Base-by-base conservation (phyloP, 441 rosid species). In the Capsella rubella region DNA sequence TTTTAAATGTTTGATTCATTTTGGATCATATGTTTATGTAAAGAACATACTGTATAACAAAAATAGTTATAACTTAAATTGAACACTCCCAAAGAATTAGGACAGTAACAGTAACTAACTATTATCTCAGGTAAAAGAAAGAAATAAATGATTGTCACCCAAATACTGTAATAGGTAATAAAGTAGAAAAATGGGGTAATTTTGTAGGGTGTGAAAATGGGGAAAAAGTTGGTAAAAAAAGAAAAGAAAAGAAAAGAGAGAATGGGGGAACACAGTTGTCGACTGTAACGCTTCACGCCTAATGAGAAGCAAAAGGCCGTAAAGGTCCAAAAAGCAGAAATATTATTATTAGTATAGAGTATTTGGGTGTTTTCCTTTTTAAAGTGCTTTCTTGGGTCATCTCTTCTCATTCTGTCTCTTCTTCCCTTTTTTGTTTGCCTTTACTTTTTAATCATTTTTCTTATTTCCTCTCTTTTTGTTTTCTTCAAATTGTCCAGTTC, bases 221-320 rank as follows among this genome's bases (percentile, higher is more conserved):
- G 9, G 53, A 45, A 51, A 57, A 67, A 61, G 67, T 37, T 4
- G 25, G 56, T 39, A 35, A 53, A 62, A 53, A 56, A 21, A 21
- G 2, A 21, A 21, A 21, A 21, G 25, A 21, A 21, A 21, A 21
- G 25, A 21, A 34, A 1, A 62, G 3, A 56, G 45, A 45, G 52
- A 51, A 34, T 9, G 72, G 52, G 72, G 52, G 82, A 86, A 89
- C 39, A 83, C 65, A 46, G 8, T 49, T 64, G 80, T 46, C 55
- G 67, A 84, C 82, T 76, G 90, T 83, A 73, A 77, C 75, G 75
- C 50, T 67, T 81, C 95, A 89, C 92, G 96, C 97, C 89, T 89
- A 68, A 71, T 80, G 84, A 78, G 86, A 82, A 82, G 84, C 82
- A 16, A 80, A 78, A 80, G 76, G 68, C 55, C 63, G 53, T 52